These are phyloP conservation scores for Malus asiatica DNA, from an alignment of 306 rosid species.

Conservation along the genomic window DNA sequence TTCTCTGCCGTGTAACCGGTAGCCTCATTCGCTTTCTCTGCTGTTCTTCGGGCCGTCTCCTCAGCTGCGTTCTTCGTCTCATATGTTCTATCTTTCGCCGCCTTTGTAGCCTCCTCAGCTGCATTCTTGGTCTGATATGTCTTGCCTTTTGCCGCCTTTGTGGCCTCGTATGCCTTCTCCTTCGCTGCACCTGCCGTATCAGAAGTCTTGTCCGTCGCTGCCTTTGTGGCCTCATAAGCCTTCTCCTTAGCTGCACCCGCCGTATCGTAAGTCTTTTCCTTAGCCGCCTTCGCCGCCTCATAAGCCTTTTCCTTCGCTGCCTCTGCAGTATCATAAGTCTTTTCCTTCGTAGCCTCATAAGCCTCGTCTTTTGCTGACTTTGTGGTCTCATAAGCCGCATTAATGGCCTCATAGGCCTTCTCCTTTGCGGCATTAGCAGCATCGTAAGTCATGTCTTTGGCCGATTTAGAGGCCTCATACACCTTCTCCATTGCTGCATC, in stretches of 20 bases:
- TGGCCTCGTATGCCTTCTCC: conserved; percentile 15
- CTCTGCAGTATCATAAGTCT: conserved; percentile 1
- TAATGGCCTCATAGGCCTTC: not conserved
- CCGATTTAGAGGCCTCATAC: not conserved
- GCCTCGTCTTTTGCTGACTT: conserved; percentile 2
- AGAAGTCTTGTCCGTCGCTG: not conserved
- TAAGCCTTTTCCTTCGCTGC: not conserved
- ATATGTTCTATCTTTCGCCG: not conserved
- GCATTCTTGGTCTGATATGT: not conserved
- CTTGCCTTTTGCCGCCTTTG: not conserved
- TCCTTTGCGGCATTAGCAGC: conserved; percentile 27
- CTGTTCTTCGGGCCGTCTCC: not conserved
- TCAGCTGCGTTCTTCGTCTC: not conserved
- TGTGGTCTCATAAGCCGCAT: not conserved
- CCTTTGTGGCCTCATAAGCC: not conserved
- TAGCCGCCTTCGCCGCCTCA: not conserved
- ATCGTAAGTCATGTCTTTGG: not conserved
- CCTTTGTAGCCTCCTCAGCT: not conserved
- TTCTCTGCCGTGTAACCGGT: not conserved
- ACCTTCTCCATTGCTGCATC: conserved; percentile 33
- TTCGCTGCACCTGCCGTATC: not conserved
- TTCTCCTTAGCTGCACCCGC: conserved; percentile 27
- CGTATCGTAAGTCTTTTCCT: conserved; percentile 6
- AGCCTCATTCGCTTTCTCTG: not conserved
- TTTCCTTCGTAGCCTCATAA: not conserved